phyloP scores from a whole-genome alignment of 108 stramenopile species.

The Skeletonema menzelii region DNA sequence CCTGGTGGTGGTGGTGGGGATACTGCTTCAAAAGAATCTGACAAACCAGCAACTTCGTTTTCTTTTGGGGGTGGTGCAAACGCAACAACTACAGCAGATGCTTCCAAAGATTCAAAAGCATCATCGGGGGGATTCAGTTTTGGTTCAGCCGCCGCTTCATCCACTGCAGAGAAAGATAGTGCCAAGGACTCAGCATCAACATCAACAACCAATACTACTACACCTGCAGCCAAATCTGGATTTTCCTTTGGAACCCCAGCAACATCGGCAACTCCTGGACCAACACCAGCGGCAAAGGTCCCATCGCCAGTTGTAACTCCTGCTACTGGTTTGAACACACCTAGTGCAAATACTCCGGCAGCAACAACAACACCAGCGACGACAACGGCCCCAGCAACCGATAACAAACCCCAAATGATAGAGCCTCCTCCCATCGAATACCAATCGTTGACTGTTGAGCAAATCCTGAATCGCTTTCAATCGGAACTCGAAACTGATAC shows the following conservation, averaged over 20 bases:
- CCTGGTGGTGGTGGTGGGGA: conserved; percentile 2
- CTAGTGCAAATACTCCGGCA: conserved; percentile 7
- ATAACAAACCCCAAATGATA: conserved; percentile 20
- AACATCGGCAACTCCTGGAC: conserved; percentile 25
- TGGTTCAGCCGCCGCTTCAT: conserved; percentile 17
- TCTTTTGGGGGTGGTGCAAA: neutral
- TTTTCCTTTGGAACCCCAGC: conserved; percentile 43
- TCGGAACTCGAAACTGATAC: conserved; percentile 76
- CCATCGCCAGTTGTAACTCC: conserved; percentile 31
- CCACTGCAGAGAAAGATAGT: conserved; percentile 11
- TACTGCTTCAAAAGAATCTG: neutral
- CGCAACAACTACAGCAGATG: conserved; percentile 11
- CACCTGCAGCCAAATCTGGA: conserved; percentile 22
- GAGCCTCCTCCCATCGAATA: conserved; percentile 73
- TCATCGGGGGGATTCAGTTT: conserved; percentile 17
- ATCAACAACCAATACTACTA: conserved; percentile 6
- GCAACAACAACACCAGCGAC: conserved; percentile 14
- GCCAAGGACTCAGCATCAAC: conserved; percentile 4
- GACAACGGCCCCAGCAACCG: conserved; percentile 5
- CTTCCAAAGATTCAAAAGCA: conserved; percentile 7
- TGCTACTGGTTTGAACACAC: conserved; percentile 9
- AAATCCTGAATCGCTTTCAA: conserved; percentile 81
- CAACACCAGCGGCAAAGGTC: conserved; percentile 31
- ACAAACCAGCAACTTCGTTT: neutral
- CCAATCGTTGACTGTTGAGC: conserved; percentile 82